phyloP scores from a whole-genome alignment of 306 rosid genomes.

The Begonia fuchsioides region DNA sequence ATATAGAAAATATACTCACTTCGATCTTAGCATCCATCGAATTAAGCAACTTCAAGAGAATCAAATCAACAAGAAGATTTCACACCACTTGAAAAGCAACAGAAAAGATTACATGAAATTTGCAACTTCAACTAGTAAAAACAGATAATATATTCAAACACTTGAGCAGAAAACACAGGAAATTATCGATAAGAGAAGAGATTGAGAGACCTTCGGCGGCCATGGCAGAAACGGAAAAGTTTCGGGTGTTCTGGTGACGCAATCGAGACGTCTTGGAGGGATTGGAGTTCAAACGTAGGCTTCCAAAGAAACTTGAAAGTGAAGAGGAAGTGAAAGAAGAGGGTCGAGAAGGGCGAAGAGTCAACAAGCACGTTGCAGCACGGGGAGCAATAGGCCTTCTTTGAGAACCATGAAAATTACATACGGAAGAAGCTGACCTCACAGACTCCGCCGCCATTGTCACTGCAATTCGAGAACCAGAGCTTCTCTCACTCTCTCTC shows the following conservation, averaged over 20 bases:
- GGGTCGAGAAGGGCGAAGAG: slow-evolving; percentile 25
- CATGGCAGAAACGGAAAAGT: slow-evolving; percentile 61
- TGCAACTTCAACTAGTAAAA: no score
- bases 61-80: no score
- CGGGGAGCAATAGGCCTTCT: slow-evolving; percentile 32
- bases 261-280: slow-evolving; percentile 19
- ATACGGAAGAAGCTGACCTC: slow-evolving; percentile 30
- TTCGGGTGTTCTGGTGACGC: slow-evolving; percentile 23
- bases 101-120: no score
- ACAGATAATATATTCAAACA: no score
- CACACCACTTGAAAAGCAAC: no score
- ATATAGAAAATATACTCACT: no score
- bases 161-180: no score
- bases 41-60: no score
- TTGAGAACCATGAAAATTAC: slow-evolving; percentile 47
- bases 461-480: neutral
- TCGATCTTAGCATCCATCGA: no score
- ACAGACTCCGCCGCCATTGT: slow-evolving; percentile 61
- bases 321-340: slow-evolving; percentile 35
- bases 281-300: slow-evolving; percentile 19
- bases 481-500: neutral
- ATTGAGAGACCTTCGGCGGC: slow-evolving; percentile 48
- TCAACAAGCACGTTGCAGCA: slow-evolving; percentile 34
- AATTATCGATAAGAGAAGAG: neutral
- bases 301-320: slow-evolving; percentile 38